phyloP scores from a whole-genome alignment of 1,284 basidiomycete species.

The Bondarzewia mesenterica region DNA sequence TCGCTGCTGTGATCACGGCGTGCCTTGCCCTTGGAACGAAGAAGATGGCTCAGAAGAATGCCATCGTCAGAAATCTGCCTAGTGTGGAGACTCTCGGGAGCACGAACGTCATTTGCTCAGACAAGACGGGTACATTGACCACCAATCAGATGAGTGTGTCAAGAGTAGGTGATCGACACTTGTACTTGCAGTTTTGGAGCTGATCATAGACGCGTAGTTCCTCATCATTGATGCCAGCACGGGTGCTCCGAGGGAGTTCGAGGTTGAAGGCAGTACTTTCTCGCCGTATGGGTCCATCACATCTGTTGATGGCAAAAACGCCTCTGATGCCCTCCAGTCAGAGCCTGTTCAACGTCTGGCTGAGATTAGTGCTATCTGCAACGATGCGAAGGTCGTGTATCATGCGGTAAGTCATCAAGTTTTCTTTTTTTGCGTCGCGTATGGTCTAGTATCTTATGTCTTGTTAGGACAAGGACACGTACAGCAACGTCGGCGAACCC shows the following conservation, averaged over 20 bases:
- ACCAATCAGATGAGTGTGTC: constrained; percentile 96
- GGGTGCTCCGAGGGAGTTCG: constrained; percentile 57
- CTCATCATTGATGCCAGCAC: constrained; percentile 55
- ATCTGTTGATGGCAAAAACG: constrained; percentile 55
- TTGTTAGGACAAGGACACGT: constrained; percentile 67
- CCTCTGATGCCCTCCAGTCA: constrained; percentile 49
- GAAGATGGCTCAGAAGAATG: constrained; percentile 97
- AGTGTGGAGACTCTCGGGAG: constrained; percentile 94
- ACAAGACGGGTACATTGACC: constrained; percentile 94
- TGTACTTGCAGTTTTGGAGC: not conserved
- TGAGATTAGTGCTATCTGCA: constrained; percentile 88
- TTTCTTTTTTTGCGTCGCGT: not conserved
- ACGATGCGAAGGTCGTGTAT: constrained; percentile 88
- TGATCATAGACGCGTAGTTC: constrained; percentile 43
- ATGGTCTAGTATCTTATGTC: not conserved
- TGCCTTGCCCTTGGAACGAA: constrained; percentile 92
- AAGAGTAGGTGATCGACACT: constrained; percentile 40
- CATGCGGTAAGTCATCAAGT: constrained; percentile 44
- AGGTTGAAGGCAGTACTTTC: constrained; percentile 86
- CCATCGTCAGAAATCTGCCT: constrained; percentile 93
- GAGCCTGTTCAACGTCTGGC: constrained; percentile 76
- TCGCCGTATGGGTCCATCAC: constrained; percentile 73
- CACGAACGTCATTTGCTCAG: constrained; percentile 95
- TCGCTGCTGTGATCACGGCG: constrained; percentile 95
- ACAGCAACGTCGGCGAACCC: constrained; percentile 89